phyloP scores from a whole-genome alignment of 768 basidiomycete species.

The Auricularia cornea region DNA sequence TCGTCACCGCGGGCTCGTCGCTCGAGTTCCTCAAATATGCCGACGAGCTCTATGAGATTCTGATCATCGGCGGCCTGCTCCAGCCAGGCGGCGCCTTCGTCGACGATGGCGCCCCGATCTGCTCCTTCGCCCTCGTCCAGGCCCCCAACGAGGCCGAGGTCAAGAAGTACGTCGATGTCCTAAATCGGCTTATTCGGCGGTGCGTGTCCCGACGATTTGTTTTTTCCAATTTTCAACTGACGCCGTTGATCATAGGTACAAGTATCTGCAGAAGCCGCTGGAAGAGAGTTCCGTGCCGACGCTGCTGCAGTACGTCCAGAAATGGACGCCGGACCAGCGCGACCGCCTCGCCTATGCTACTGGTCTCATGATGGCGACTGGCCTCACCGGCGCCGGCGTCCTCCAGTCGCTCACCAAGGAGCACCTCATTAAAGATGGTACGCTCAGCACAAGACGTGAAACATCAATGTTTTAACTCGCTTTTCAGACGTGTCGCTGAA shows the following conservation, averaged over 20 bases:
- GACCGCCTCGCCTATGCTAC: conserved; percentile 78
- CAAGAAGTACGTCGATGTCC: conserved; percentile 87
- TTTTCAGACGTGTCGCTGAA: conserved; percentile 62
- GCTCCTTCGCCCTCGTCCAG: conserved; percentile 83
- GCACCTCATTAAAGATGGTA: conserved; percentile 80
- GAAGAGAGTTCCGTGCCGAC: conserved; percentile 77
- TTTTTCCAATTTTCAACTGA: conserved; percentile 1
- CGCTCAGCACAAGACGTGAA: no score
- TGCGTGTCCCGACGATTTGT: conserved; percentile 21
- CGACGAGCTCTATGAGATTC: conserved; percentile 91
- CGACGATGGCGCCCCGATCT: conserved; percentile 77
- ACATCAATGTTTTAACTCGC: not conserved
- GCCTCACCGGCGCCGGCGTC: conserved; percentile 68
- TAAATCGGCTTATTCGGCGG: conserved; percentile 95
- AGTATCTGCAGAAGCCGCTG: conserved; percentile 96
- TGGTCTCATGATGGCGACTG: conserved; percentile 78
- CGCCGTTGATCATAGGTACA: conserved; percentile 56
- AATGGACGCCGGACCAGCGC: conserved; percentile 68
- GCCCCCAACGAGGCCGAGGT: conserved; percentile 69
- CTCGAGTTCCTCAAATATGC: conserved; percentile 98
- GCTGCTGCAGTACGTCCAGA: conserved; percentile 82
- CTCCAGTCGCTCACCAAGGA: conserved; percentile 83
- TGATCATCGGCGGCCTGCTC: conserved; percentile 90
- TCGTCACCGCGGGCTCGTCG: conserved; percentile 84
- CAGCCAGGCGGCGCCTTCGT: conserved; percentile 91